Base-by-base conservation (phyloP, 495 filamentous ascomycete genomes). In the Aspergillus affinis region DNA sequence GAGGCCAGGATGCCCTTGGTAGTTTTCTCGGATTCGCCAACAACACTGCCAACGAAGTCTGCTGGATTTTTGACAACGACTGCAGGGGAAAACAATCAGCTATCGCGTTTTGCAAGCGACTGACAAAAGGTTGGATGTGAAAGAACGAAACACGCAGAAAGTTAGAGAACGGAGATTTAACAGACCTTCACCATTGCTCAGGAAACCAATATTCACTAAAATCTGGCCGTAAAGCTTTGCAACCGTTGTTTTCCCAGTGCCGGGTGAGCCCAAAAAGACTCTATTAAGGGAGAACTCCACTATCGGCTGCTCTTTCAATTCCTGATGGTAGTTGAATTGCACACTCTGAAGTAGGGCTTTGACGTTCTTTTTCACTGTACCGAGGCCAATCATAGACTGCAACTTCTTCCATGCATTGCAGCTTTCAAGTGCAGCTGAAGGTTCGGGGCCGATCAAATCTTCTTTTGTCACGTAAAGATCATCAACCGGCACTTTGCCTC, bases 241-340 rank as follows among this genome's bases (percentile, higher is more conserved):
- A 0, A 93, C 86, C 0, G 87, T 83, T 0, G 90, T 92, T 64
- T 92, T 93, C 0, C 90, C 89, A 0, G 88, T 92, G 2, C 88
- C 89, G 1, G 88, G 89, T 36, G 76, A 80, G 1, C 89, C 89
- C 3, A 89, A 69, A 53, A 92, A 91, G 18, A 91, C 84, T n/a
- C 78, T 74, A 66, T 92, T 91, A 5, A 93, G 77, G 2, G 77
- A 84, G 44, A 82, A 83, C 49, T 86, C 69, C 4, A 90, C 69
- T 4, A 72, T 65, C 0, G 78, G 72, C 61, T 86, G 66, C 61
- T 90, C 87, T 3, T 78, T 65, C 0, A 90, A 65, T 60, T 91
- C 88, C 0, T 87, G 69, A 8, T 78, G 47, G 64, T 89, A 89
- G 64, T 91, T 92, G 29, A 65, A 69, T 51, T 80, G 69, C 45